phyloP scores from a whole-genome alignment of 345 rosid species.

The Salix suchowensis region DNA sequence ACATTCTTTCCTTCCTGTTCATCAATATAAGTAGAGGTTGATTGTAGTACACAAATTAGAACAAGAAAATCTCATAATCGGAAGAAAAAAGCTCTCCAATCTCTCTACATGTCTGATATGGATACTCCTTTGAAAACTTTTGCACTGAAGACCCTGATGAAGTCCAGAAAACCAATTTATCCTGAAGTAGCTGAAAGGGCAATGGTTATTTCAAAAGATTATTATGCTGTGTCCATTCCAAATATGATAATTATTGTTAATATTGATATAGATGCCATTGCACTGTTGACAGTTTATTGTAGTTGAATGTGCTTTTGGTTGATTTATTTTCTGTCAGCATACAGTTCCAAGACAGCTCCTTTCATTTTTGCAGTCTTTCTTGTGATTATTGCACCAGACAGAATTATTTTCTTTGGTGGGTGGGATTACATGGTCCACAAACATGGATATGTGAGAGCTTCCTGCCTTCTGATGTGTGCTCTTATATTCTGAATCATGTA shows the following conservation, averaged over 20 bases:
- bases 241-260: background rate
- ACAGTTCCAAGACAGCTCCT: background rate
- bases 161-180: background rate
- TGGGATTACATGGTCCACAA: background rate
- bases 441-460: background rate
- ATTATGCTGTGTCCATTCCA: background rate
- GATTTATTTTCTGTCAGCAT: constrained; percentile 6
- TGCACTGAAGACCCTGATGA: background rate
- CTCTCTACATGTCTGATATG: background rate
- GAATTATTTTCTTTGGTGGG: background rate
- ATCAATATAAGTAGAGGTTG: background rate
- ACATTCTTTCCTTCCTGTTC: background rate
- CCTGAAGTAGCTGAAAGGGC: background rate
- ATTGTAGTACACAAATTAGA: background rate
- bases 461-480: background rate
- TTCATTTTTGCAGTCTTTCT: background rate
- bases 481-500: background rate
- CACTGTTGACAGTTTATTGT: constrained; percentile 10
- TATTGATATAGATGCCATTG: constrained; percentile 5
- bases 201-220: background rate
- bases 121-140: background rate
- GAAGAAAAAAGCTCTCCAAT: background rate
- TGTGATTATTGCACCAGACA: background rate
- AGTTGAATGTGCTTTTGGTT: constrained; percentile 6
- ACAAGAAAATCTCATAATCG: too few species aligned